Conservation (phyloP, 169 alveolate genomes). For the Plasmodium adleri region DNA sequence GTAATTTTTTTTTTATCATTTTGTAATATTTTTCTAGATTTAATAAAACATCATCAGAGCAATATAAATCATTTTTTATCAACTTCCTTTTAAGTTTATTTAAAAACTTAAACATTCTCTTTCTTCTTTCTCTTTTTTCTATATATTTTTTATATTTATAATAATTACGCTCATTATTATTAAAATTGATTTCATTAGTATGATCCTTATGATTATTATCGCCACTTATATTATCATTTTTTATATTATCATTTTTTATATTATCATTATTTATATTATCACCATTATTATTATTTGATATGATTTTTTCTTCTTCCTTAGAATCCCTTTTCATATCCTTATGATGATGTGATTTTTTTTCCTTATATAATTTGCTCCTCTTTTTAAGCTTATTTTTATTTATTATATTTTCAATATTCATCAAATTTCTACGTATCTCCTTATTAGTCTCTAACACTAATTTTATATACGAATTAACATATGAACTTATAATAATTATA, state of each 20-base stretch:
- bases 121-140: not conserved
- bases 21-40: conserved; percentile 40
- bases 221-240: not conserved
- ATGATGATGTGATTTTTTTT: too few relatives aligned
- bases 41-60: conserved; percentile 57
- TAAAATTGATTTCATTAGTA: not conserved
- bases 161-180: not conserved
- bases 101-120: conserved; percentile 17
- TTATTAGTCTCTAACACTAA: conserved; percentile 38
- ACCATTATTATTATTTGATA: not conserved
- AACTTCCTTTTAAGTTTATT: conserved; percentile 46
- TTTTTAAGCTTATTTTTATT: conserved; percentile 13
- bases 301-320: not conserved
- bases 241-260: not conserved
- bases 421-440: conserved; percentile 37
- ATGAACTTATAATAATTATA: conserved; percentile 44
- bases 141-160: not conserved
- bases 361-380: too few relatives aligned
- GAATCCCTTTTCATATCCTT: not conserved
- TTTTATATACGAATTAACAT: conserved; percentile 58
- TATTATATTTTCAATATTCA: conserved; percentile 42
- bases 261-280: not conserved
- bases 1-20: conserved; percentile 59
- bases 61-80: conserved; percentile 70
- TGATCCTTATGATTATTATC: too few relatives aligned